Base-by-base conservation (phyloP, 345 rosid genomes). In the Microthlaspi erraticum region DNA sequence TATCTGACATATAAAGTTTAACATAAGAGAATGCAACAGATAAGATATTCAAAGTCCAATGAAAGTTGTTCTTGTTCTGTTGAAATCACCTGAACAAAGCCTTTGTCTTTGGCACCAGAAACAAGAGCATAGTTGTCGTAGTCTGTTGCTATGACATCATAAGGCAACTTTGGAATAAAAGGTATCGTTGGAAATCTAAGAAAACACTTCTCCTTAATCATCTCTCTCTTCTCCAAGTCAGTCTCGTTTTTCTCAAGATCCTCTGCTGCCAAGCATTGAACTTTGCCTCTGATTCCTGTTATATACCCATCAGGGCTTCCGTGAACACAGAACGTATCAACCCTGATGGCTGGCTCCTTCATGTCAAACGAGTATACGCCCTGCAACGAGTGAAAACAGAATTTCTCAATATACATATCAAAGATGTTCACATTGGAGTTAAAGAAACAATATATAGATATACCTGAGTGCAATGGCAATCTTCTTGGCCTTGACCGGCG, bases 381-480 rank as follows among this genome's bases (percentile, higher is more conserved):
- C 97, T 93, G 85, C 76, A 83, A 44, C 9, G 26, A 9, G 5
- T 54, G 17, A 38, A 33, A 14, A 33, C 1, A 48, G 14, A 59
- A 48, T 14, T 34, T 19, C 44, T 43, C 55, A 29, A 42, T 32
- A n/a, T n/a, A 33, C 37, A 23, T 4, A 26, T 26, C 0, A 26
- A 26, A 26, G 29, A 26, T 26, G 29, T 26, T 26, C 29, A 26
- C 29, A 26, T 26, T 26, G 4, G 29, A 26, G 29, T 26, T 26
- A 26, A 26, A 34, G 36, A 57, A 7, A 57, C 10, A 5, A 26
- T 26, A 26, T 23, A n/a, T n/a, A n/a, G n/a, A 14, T 0, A 66
- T 81, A 93, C 98, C 88, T 93, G 98, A 29, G 98, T 91, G 77
- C 98, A 93, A 61, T 91, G 98, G 60, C 98, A 91, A 65, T 93